phyloP scores from a whole-genome alignment of 371 early-diverging fungal genomes.

The Zychaea mexicana region DNA sequence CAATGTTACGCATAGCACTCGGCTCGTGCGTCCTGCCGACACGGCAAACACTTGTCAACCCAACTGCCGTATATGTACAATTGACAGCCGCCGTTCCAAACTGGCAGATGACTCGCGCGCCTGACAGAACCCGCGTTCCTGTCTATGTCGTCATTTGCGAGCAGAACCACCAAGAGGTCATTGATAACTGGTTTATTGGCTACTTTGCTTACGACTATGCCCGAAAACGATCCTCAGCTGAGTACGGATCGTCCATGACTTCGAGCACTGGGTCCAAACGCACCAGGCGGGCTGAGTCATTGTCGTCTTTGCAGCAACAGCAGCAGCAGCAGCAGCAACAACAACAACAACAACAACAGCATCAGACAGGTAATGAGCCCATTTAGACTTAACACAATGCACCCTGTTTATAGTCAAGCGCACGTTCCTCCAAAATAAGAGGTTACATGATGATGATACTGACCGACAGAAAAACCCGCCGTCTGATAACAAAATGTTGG shows the following conservation, averaged over 20 bases:
- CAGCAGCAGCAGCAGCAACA: no score
- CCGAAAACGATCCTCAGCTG: constrained; percentile 26
- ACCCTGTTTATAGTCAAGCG: not conserved
- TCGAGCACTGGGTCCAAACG: not conserved
- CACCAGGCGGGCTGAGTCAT: constrained; percentile 8
- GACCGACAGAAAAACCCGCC: not conserved
- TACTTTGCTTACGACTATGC: constrained; percentile 23
- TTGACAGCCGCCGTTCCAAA: constrained; percentile 19
- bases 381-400: no score
- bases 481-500: not conserved
- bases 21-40: constrained; percentile 25
- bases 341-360: no score
- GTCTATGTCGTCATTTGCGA: constrained; percentile 22
- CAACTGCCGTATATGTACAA: constrained; percentile 14
- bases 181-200: constrained; percentile 31
- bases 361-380: no score
- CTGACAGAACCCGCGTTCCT: constrained; percentile 22
- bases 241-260: constrained; percentile 8
- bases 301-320: constrained; percentile 11
- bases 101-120: constrained; percentile 23
- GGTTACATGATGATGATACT: no score
- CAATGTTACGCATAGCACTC: constrained; percentile 21
- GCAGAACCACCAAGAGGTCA: constrained; percentile 11
- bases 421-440: not conserved
- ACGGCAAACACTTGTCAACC: constrained; percentile 12